Conservation (phyloP, 768 basidiomycete genomes). For the Mycena belliarum region DNA sequence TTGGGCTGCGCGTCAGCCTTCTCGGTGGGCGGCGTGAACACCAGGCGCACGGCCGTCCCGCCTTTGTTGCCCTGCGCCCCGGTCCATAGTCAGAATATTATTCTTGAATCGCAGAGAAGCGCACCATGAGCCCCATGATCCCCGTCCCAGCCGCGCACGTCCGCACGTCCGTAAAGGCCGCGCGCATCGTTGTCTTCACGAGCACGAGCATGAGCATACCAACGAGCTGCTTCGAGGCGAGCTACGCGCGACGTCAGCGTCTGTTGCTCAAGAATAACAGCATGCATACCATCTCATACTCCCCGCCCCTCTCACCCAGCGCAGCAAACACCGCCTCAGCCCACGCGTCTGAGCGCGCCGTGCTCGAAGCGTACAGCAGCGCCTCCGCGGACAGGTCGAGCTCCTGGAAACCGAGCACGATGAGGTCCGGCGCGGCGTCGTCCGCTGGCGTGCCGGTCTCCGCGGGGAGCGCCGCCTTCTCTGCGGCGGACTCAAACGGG, state of each 20-base stretch:
- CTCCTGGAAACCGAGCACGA: constrained; percentile 82
- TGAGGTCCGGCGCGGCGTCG: constrained; percentile 57
- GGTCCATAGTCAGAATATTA: too few relatives aligned
- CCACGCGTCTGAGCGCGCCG: constrained; percentile 73
- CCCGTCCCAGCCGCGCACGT: constrained; percentile 65
- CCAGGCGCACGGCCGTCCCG: constrained; percentile 64
- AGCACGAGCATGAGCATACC: constrained; percentile 78
- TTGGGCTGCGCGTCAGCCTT: constrained; percentile 19
- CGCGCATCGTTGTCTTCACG: constrained; percentile 51
- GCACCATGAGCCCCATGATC: constrained; percentile 77
- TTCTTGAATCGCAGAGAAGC: too few relatives aligned
- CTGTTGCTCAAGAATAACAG: too few relatives aligned
- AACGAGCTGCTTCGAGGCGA: constrained; percentile 77
- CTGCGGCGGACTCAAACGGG: not conserved
- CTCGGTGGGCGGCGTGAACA: constrained; percentile 45
- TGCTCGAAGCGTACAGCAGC: constrained; percentile 66
- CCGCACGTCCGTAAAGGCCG: constrained; percentile 55
- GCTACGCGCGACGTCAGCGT: too few relatives aligned
- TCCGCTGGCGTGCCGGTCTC: too few relatives aligned
- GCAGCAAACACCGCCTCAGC: constrained; percentile 61
- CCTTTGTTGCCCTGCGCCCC: constrained; percentile 88
- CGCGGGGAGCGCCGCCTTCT: not conserved
- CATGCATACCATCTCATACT: constrained; percentile 64
- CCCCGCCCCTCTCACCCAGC: constrained; percentile 62
- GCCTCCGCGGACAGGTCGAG: constrained; percentile 79